Evolutionary conservation across 768 basidiomycete genomes (phyloP).

Genomic region (Strobilomyces dryophilus): DNA sequence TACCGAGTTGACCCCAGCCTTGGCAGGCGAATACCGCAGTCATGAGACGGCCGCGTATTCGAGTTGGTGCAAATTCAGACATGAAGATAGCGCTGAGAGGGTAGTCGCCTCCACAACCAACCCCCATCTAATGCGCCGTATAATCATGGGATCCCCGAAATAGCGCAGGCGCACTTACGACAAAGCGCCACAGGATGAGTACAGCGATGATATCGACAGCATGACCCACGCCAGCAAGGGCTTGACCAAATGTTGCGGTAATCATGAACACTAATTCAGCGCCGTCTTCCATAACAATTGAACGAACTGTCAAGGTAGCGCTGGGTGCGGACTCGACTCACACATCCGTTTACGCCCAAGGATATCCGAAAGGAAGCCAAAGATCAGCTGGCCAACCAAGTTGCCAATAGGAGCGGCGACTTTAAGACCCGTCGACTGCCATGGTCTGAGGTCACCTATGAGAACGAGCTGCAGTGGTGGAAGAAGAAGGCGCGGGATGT

Average conservation of each 20-base stretch:
- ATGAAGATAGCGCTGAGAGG: slow-evolving; percentile 80
- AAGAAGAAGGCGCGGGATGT: not conserved
- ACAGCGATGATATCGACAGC: slow-evolving; percentile 66
- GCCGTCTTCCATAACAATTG: slow-evolving; percentile 34
- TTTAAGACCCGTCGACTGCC: slow-evolving; percentile 76
- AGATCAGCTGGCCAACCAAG: slow-evolving; percentile 66
- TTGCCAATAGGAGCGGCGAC: slow-evolving; percentile 73
- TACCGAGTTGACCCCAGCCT: slow-evolving; percentile 86
- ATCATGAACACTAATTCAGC: slow-evolving; percentile 70
- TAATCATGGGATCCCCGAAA: not conserved
- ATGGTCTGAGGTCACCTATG: slow-evolving; percentile 35
- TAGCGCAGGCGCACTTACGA: slow-evolving; percentile 35
- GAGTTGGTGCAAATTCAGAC: slow-evolving; percentile 81
- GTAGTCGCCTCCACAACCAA: slow-evolving; percentile 87
- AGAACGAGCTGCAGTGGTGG: not conserved
- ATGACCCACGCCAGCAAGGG: slow-evolving; percentile 58
- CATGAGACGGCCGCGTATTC: slow-evolving; percentile 82
- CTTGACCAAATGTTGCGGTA: slow-evolving; percentile 72
- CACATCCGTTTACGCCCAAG: slow-evolving; percentile 78
- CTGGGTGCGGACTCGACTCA: slow-evolving; percentile 34
- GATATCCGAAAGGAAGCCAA: slow-evolving; percentile 73
- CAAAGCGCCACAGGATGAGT: slow-evolving; percentile 79
- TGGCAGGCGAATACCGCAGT: slow-evolving; percentile 80
- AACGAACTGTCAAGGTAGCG: not conserved
- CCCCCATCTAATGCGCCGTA: slow-evolving; percentile 47